These are phyloP conservation scores for Aspergillus sp. DNA, from an alignment of 2,329 filamentous ascomycete species.

Conservation along the genomic window DNA sequence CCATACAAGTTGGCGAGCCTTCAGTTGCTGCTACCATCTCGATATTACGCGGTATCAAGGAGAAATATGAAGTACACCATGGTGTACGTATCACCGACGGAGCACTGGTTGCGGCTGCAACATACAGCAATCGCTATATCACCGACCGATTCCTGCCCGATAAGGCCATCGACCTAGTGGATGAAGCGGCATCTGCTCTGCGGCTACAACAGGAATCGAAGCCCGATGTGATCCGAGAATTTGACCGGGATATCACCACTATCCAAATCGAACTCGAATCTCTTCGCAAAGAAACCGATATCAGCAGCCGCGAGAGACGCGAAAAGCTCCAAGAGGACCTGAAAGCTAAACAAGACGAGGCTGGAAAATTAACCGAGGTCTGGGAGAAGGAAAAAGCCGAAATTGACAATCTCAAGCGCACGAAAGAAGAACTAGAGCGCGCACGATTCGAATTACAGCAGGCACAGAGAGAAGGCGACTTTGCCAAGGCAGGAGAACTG, in stretches of 20 bases:
- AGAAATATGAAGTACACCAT: constrained; percentile 96
- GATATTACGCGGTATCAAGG: constrained; percentile 93
- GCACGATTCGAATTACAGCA: constrained; percentile 82
- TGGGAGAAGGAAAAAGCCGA: constrained; percentile 90
- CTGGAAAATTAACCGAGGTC: constrained; percentile 69
- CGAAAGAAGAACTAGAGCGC: constrained; percentile 84
- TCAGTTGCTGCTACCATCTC: constrained; percentile 90
- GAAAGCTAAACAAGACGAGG: constrained; percentile 74
- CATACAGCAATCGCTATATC: constrained; percentile 92
- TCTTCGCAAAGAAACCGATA: constrained; percentile 87
- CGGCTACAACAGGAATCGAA: constrained; percentile 95
- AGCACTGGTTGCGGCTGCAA: constrained; percentile 86
- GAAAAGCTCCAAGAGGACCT: constrained; percentile 80
- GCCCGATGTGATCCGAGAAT: constrained; percentile 86
- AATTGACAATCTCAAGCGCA: constrained; percentile 81
- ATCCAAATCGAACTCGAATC: constrained; percentile 97
- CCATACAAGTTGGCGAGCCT: constrained; percentile 90
- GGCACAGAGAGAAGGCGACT: constrained; percentile 84
- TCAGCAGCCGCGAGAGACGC: constrained; percentile 81
- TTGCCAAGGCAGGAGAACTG: constrained; percentile 85
- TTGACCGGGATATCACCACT: constrained; percentile 95
- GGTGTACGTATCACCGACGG: constrained; percentile 93
- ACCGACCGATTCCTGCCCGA: constrained; percentile 94
- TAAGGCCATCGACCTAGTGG: constrained; percentile 95
- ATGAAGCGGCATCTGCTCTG: constrained; percentile 88